Evolutionary conservation across 371 early-diverging fungal genomes (phyloP).

Genomic region (Sporodiniella umbellata): DNA sequence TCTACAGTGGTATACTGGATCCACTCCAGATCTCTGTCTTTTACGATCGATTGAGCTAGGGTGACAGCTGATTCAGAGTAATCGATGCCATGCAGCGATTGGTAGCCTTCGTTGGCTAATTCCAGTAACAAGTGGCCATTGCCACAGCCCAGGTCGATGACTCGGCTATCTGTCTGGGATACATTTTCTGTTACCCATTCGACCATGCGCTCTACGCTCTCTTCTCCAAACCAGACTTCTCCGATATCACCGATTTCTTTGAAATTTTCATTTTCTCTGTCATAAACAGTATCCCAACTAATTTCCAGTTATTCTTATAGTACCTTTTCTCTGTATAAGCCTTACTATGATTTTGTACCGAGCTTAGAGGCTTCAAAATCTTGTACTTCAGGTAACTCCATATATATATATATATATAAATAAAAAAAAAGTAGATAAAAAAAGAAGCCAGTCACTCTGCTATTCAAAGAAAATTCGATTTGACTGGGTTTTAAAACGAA

Average conservation of each 20-base stretch:
- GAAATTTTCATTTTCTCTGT: constrained; percentile 77
- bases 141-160: constrained; percentile 90
- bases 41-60: constrained; percentile 59
- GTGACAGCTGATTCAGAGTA: constrained; percentile 77
- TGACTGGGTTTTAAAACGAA: too few relatives aligned
- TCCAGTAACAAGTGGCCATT: constrained; percentile 87
- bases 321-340: not conserved
- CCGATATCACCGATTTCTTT: constrained; percentile 83
- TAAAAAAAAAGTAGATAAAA: constrained; percentile 1
- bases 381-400: constrained; percentile 26
- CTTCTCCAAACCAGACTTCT: constrained; percentile 91
- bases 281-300: constrained; percentile 84
- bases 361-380: constrained; percentile 73
- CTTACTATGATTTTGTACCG: constrained; percentile 77
- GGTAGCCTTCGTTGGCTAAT: constrained; percentile 66
- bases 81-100: constrained; percentile 78
- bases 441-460: not conserved
- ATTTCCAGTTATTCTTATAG: not conserved
- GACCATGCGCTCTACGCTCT: constrained; percentile 78
- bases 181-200: constrained; percentile 70
- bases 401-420: not conserved
- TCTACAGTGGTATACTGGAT: constrained; percentile 61
- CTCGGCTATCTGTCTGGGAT: constrained; percentile 27
- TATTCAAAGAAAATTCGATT: too few relatives aligned
- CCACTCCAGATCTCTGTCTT: constrained; percentile 39